These are phyloP conservation scores for Phytophthora megakarya DNA, from an alignment of 352 stramenopile genomes.

Conservation along the genomic window DNA sequence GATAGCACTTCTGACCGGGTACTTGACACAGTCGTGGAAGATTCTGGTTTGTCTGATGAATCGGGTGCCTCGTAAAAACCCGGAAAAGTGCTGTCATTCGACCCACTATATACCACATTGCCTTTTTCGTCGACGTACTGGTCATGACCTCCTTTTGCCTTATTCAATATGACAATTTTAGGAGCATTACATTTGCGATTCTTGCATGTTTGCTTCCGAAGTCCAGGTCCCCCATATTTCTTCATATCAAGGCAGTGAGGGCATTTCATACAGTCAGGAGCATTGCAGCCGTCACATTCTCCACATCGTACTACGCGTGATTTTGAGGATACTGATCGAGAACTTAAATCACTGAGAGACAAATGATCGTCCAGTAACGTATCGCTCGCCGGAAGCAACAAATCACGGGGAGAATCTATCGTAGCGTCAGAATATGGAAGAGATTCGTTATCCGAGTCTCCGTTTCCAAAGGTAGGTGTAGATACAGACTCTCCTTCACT, in stretches of 20 bases:
- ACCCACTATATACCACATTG: conserved; percentile 37
- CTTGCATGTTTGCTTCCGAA: conserved; percentile 86
- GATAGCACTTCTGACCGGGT: conserved; percentile 31
- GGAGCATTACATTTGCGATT: conserved; percentile 72
- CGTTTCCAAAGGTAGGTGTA: conserved; percentile 29
- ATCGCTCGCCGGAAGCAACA: conserved; percentile 43
- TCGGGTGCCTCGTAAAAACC: conserved; percentile 43
- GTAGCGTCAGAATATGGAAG: conserved; percentile 37
- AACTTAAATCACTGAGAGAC: conserved; percentile 44
- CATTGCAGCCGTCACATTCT: conserved; percentile 70
- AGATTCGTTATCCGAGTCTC: conserved; percentile 34
- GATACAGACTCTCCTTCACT: conserved; percentile 59
- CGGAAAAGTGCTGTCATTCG: conserved; percentile 29
- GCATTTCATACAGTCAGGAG: conserved; percentile 79
- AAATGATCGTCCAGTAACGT: conserved; percentile 43
- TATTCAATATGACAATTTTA: conserved; percentile 75
- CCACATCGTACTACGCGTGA: conserved; percentile 79
- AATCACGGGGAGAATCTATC: conserved; percentile 41
- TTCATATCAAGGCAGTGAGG: conserved; percentile 85
- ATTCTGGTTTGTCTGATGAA: conserved; percentile 32
- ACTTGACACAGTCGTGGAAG: conserved; percentile 13
- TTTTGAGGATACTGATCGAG: conserved; percentile 40
- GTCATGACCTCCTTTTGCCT: conserved; percentile 56
- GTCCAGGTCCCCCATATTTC: conserved; percentile 80
- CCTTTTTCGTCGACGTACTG: conserved; percentile 60